phyloP scores from a whole-genome alignment of 352 stramenopile genomes.

The Phytophthora aleatoria region DNA sequence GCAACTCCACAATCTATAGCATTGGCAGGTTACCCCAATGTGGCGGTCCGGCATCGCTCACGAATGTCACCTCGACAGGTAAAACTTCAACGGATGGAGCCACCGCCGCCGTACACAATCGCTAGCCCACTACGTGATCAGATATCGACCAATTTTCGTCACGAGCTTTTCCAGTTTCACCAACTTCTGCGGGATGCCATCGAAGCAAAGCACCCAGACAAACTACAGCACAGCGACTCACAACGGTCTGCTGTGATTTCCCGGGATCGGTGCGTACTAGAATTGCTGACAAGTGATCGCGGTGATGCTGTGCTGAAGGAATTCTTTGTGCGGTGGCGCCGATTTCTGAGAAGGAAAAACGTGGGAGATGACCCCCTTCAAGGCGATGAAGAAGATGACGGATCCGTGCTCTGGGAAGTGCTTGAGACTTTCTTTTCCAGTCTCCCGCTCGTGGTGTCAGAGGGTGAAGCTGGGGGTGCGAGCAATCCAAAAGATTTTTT shows the following conservation, averaged over 20 bases:
- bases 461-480: constrained; percentile 42
- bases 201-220: constrained; percentile 6
- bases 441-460: constrained; percentile 55
- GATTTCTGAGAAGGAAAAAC: constrained; percentile 13
- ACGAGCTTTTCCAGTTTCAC: constrained; percentile 76
- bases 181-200: constrained; percentile 61
- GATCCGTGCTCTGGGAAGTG: constrained; percentile 52
- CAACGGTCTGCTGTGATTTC: constrained; percentile 10
- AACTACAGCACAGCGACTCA: constrained; percentile 9
- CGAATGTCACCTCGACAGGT: constrained; percentile 38
- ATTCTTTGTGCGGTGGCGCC: constrained; percentile 64
- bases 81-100: constrained; percentile 44
- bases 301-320: constrained; percentile 62
- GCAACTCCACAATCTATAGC: constrained; percentile 9
- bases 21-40: constrained; percentile 24
- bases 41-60: constrained; percentile 17
- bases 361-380: background rate
- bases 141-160: constrained; percentile 46
- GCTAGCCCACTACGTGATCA: constrained; percentile 40
- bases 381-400: constrained; percentile 24
- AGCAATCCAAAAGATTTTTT: constrained; percentile 47
- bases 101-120: constrained; percentile 22
- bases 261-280: constrained; percentile 44
- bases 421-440: constrained; percentile 71
- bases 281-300: constrained; percentile 72